Base-by-base conservation (phyloP, 106 monocot species). In the Allium cepa region DNA sequence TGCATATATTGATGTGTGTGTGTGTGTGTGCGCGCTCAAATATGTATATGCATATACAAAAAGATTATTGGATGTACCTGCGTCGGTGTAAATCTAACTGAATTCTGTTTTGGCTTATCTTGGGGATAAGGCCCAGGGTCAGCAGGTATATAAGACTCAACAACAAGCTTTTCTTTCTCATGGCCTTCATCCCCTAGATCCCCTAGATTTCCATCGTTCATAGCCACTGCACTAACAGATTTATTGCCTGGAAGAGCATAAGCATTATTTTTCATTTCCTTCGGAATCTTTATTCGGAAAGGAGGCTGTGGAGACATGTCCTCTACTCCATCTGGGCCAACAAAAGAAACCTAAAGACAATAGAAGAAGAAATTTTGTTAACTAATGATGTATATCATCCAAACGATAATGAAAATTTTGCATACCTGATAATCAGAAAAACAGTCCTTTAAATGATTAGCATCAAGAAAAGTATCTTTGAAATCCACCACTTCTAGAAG, bases 71-170 rank as follows among this genome's bases (percentile, higher is more conserved):
- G 48, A 7, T 13, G 49, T 90, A 99, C 93, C 87, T 99, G 99
- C 11, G 93, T 99, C 17, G 93, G 85, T 51, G 99, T 99, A 76
- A 99, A 99, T 82, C 87, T 85, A 71, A 99, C 99, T 15, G 93
- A 79, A 51, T 99, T 99, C 67, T 87, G 87, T 60, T 99, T 99
- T 46, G 99, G 99, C 73, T 99, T 77, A 74, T 99, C 85, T 72
- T 99, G 99, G 48, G 99, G 99, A 79, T 93, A 99, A 50, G 99
- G 93, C 59, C 99, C 97, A 46, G 99, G 99, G 73, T 99, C 93
- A 62, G 85, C 67, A 70, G 99, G 99, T 59, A 87, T 72, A 77
- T 99, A 99, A 69, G 90, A 17, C 77, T 99, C 93, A 63, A 93
- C 85, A 68, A 85, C 49, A 66, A 99, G 47, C 49, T 87, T 87